phyloP scores from a whole-genome alignment of 1,284 basidiomycete species.

The Trichosporon coremiiforme region DNA sequence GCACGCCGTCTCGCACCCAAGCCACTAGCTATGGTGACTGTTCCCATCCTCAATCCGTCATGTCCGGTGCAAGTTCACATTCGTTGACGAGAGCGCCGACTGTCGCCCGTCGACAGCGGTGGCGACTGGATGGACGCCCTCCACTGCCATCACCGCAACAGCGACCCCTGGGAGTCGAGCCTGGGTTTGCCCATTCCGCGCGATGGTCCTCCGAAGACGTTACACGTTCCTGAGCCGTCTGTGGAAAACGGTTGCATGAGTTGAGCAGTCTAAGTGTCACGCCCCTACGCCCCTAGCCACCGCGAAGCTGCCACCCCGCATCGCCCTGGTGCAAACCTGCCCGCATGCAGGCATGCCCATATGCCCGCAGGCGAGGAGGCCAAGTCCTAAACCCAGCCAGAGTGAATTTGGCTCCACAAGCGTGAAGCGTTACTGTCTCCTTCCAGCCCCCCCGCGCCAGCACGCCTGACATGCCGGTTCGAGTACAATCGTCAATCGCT shows the following conservation, averaged over 20 bases:
- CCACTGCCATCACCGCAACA: too few relatives aligned
- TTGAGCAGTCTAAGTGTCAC: slow-evolving; percentile 3
- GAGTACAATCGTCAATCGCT: not conserved
- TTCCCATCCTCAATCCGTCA: not conserved
- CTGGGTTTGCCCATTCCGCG: not conserved
- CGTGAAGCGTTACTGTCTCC: slow-evolving; percentile 14
- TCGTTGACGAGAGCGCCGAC: not conserved
- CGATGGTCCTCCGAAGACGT: slow-evolving; percentile 8
- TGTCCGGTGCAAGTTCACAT: not conserved
- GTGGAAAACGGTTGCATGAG: slow-evolving; percentile 1
- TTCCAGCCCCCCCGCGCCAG: slow-evolving; percentile 6
- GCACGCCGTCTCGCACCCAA: not conserved
- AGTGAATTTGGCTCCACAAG: not conserved
- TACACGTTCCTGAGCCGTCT: not conserved
- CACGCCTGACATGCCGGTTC: slow-evolving; percentile 1
- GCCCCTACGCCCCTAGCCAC: not conserved
- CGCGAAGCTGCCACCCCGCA: not conserved
- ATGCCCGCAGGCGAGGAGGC: too few relatives aligned
- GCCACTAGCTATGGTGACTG: not conserved
- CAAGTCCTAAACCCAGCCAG: not conserved
- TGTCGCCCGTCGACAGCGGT: not conserved
- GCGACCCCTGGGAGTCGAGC: not conserved
- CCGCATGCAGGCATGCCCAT: not conserved
- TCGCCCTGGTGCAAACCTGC: not conserved
- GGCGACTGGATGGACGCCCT: too few relatives aligned